Conservation (phyloP, 495 filamentous ascomycete species). For the Aspergillus steynii region DNA sequence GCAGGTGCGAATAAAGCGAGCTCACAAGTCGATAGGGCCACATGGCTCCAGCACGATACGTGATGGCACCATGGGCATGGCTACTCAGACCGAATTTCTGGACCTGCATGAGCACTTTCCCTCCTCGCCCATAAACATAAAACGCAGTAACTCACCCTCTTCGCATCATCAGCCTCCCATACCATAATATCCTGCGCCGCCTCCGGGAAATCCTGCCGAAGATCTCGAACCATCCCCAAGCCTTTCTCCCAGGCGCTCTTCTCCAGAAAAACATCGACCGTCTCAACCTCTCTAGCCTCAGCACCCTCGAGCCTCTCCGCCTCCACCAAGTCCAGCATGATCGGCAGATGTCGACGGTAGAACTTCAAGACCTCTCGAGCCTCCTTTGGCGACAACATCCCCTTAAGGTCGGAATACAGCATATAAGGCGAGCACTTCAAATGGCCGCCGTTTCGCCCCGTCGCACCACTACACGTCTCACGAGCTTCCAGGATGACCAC, state of each 20-base stretch:
- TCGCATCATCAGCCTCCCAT: conserved; percentile 27
- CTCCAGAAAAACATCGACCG: conserved; percentile 39
- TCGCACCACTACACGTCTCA: conserved; percentile 75
- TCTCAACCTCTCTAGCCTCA: conserved; percentile 34
- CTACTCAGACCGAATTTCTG: conserved; percentile 14
- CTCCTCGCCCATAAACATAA: background rate
- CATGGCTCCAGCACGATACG: conserved; percentile 37
- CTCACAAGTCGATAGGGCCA: conserved; percentile 49
- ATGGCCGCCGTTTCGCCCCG: conserved; percentile 55
- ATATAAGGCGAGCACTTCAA: conserved; percentile 39
- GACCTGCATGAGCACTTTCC: background rate
- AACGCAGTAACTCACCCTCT: conserved; percentile 22
- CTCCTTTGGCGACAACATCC: conserved; percentile 21
- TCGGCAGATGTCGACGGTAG: conserved; percentile 4
- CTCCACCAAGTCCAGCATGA: conserved; percentile 13
- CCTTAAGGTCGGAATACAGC: conserved; percentile 26
- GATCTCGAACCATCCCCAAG: conserved; percentile 29
- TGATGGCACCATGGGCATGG: conserved; percentile 26
- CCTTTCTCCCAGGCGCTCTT: conserved; percentile 33
- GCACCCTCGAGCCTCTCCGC: conserved; percentile 10
- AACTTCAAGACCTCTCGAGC: conserved; percentile 21
- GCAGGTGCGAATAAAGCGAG: conserved; percentile 36
- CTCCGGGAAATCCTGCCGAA: conserved; percentile 36
- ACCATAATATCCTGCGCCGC: conserved; percentile 18
- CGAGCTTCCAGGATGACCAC: conserved; percentile 76